Base-by-base conservation (phyloP, 176 grass and related monocot genomes). In the Oryza officinalis region DNA sequence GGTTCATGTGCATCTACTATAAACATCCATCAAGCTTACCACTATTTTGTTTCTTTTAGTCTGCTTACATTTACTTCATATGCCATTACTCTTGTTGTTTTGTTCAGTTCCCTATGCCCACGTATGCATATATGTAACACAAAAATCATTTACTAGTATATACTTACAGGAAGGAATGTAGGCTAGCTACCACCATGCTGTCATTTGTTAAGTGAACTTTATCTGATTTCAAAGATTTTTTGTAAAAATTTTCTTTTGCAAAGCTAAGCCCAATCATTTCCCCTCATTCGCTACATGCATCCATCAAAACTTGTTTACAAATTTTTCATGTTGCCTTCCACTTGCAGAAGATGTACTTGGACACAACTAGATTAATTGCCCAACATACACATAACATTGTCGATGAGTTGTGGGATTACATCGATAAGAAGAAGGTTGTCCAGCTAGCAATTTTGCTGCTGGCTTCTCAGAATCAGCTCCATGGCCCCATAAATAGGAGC, bases 281-380 rank as follows among this genome's bases (percentile, higher is more conserved):
- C 13, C 8, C 14, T 49, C 18, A 27, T 76, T 13, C 2, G 11
- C 28, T 59, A 6, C 35, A 37, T 20, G 13, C 54, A 25, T 77
- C 12, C 31, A 60, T 25, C 6, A 0, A 49, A 11, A 13, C 28
- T 60, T 61, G 23, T 13, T 27, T 41, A 18, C 5, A 22, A 3
- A 23, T 4, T 77, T 63, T 63, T 26, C 26, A 67, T 79, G 61
- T 14, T 5, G 8, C 0, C 0, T 67, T 26, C 63, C 10, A 79
- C 9, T 67, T 0, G 17, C 64, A 67, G 77, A 67, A 80, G 43
- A 80, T 80, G 26, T 80, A 9, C 2, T 67, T 80, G 63, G 77
- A 80, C 63, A 80, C 77, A 4, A 67, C 10, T 33, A 80, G 77
- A 67, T 67, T 80, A 32, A 80, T 80, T 33, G 63, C 77, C 43